phyloP scores from a whole-genome alignment of 192 early-diverging fungal species.

The Gamsiella multidivaricata region DNA sequence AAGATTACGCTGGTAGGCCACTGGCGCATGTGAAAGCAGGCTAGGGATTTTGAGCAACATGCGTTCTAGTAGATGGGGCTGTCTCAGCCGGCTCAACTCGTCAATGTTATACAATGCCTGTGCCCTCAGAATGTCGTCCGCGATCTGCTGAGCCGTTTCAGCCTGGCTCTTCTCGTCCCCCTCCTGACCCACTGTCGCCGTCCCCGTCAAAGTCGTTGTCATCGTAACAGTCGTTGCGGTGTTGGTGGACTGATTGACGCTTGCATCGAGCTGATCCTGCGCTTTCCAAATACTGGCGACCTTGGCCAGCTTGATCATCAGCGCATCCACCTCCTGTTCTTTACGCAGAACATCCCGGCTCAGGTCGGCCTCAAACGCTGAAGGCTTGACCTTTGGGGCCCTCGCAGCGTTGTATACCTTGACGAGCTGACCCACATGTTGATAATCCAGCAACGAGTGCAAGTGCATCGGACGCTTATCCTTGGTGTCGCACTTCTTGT shows the following conservation, averaged over 20 bases:
- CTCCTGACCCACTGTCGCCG: no score
- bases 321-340: not conserved
- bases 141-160: conserved; percentile 10
- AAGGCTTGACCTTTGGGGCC: conserved; percentile 17
- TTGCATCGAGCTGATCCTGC: not conserved
- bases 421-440: conserved; percentile 44
- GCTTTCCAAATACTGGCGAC: not conserved
- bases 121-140: conserved; percentile 19
- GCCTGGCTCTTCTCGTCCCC: not conserved
- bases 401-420: conserved; percentile 11
- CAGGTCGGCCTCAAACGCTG: conserved; percentile 29
- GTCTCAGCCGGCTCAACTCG: conserved; percentile 17
- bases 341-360: conserved; percentile 13
- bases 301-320: conserved; percentile 1
- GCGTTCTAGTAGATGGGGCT: conserved; percentile 12
- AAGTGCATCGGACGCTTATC: conserved; percentile 27
- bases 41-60: conserved; percentile 22
- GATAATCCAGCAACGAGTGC: conserved; percentile 44
- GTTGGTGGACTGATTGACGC: not conserved
- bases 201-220: no score
- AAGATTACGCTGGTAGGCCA: conserved; percentile 38
- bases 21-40: conserved; percentile 41
- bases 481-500: not conserved
- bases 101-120: conserved; percentile 25
- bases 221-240: not conserved